These are phyloP conservation scores for Huntiella savannae DNA, from an alignment of 2,329 filamentous ascomycete species.

Conservation along the genomic window DNA sequence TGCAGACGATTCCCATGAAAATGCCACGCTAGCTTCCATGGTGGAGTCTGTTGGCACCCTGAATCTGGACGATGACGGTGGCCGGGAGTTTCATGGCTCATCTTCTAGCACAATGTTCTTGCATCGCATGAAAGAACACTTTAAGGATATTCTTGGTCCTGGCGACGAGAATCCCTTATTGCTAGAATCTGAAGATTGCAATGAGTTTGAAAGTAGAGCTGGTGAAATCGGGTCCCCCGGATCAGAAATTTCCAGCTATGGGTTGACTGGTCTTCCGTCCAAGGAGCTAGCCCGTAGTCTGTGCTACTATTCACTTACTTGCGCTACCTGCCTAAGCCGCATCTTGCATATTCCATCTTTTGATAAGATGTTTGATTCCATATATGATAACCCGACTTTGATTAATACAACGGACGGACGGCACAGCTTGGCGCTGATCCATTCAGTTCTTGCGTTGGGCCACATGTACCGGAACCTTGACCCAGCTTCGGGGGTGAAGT, in stretches of 20 bases:
- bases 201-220: constrained; percentile 32
- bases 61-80: constrained; percentile 75
- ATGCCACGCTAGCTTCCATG: constrained; percentile 77
- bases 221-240: constrained; percentile 48
- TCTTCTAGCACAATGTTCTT: constrained; percentile 86
- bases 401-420: constrained; percentile 45
- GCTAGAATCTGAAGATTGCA: constrained; percentile 28
- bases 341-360: constrained; percentile 71
- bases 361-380: constrained; percentile 52
- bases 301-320: constrained; percentile 36
- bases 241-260: constrained; percentile 19
- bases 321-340: constrained; percentile 39
- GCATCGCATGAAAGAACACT: constrained; percentile 68
- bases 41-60: constrained; percentile 80
- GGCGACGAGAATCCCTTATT: constrained; percentile 41
- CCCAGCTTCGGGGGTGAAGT: constrained; percentile 27
- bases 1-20: constrained; percentile 29
- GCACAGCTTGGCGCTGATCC: constrained; percentile 50
- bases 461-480: constrained; percentile 49
- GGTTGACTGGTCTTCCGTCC: constrained; percentile 47
- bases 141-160: constrained; percentile 55
- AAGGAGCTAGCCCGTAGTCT: constrained; percentile 34
- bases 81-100: constrained; percentile 89
- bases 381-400: constrained; percentile 53
- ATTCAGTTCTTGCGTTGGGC: constrained; percentile 51